These are phyloP conservation scores for Suillus discolor DNA, from an alignment of 768 basidiomycete species.

Conservation along the genomic window DNA sequence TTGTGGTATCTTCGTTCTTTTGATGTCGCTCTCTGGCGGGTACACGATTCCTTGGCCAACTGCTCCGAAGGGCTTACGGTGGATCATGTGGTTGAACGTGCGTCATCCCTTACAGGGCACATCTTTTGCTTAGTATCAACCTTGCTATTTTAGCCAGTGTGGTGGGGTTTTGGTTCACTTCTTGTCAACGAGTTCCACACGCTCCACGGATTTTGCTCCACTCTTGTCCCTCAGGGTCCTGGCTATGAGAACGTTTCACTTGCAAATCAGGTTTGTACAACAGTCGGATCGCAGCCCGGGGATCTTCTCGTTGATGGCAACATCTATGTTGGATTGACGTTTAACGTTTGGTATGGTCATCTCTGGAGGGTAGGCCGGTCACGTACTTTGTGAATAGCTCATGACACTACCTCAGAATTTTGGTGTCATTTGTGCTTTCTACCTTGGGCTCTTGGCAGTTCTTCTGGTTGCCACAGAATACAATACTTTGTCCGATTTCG, in stretches of 20 bases:
- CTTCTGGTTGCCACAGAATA: conserved; percentile 64
- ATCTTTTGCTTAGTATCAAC: not conserved
- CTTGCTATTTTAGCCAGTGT: not conserved
- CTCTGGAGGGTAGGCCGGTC: conserved; percentile 46
- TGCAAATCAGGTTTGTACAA: conserved; percentile 75
- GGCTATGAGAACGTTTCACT: conserved; percentile 59
- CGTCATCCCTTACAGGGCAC: not conserved
- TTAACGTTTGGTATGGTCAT: conserved; percentile 45
- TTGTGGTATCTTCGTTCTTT: conserved; percentile 38
- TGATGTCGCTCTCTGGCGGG: conserved; percentile 43
- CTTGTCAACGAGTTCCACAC: conserved; percentile 86
- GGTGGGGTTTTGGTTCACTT: conserved; percentile 62
- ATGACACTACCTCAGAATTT: conserved; percentile 45
- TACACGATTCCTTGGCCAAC: conserved; percentile 32
- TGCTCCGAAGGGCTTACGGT: not conserved
- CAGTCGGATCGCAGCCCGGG: conserved; percentile 65
- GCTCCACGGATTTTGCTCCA: conserved; percentile 59
- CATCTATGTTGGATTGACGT: conserved; percentile 49
- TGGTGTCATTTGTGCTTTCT: conserved; percentile 72
- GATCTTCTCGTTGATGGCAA: conserved; percentile 62
- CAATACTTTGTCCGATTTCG: conserved; percentile 39
- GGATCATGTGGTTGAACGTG: conserved; percentile 7
- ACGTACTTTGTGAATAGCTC: not conserved
- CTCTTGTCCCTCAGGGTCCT: conserved; percentile 61
- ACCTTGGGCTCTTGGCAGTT: conserved; percentile 52